phyloP scores from a whole-genome alignment of 768 basidiomycete species.

The Kwoniella mangroviensis region DNA sequence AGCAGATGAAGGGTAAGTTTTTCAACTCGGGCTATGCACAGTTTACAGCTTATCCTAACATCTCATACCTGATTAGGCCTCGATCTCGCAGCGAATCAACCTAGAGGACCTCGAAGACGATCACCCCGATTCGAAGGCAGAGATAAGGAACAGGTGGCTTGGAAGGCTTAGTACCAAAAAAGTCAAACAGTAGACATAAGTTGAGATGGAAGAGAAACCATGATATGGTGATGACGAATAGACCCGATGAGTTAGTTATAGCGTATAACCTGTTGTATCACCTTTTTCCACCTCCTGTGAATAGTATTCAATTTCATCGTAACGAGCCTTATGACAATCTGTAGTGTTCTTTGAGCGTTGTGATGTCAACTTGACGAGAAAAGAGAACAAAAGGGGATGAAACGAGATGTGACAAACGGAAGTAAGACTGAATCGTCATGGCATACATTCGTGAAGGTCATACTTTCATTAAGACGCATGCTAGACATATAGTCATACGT shows the following conservation, averaged over 20 bases:
- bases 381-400: too few relatives aligned
- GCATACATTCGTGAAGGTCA: neutral
- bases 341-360: too few relatives aligned
- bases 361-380: neutral
- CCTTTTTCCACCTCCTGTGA: neutral
- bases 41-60: neutral
- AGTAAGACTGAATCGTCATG: neutral
- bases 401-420: neutral
- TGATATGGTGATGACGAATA: neutral
- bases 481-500: too few relatives aligned
- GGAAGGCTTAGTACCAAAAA: too few relatives aligned
- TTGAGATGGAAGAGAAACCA: neutral
- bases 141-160: neutral
- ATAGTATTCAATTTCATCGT: too few relatives aligned
- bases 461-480: neutral
- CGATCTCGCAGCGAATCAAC: conserved; percentile 1
- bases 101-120: neutral
- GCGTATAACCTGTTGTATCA: conserved; percentile 5
- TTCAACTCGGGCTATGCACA: neutral
- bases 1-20: conserved; percentile 1
- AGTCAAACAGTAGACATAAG: too few relatives aligned
- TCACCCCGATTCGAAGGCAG: conserved; percentile 6
- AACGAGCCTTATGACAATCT: too few relatives aligned
- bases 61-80: neutral
- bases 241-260: neutral